phyloP scores from a whole-genome alignment of 495 filamentous ascomycete species.

The Podospora tetraspora region DNA sequence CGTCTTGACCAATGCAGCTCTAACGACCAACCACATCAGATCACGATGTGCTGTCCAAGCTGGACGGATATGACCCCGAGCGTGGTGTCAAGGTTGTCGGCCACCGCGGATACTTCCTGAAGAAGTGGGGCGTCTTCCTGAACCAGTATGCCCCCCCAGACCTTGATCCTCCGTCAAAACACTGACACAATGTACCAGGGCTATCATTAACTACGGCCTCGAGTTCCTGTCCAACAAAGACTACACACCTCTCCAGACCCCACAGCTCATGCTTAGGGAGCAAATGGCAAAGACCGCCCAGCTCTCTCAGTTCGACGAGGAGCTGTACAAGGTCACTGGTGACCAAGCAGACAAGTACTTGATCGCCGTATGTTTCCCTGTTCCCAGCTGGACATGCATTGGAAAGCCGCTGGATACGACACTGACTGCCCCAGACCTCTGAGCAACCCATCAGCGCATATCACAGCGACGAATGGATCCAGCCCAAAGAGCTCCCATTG shows the following conservation, averaged over 20 bases:
- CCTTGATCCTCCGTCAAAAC: background rate
- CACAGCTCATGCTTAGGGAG: conserved; percentile 92
- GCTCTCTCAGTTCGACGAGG: conserved; percentile 94
- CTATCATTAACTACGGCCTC: conserved; percentile 87
- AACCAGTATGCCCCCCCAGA: conserved; percentile 23
- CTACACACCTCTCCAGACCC: conserved; percentile 86
- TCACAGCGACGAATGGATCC: conserved; percentile 90
- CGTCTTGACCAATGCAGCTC: conserved; percentile 36
- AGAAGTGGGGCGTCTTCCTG: conserved; percentile 88
- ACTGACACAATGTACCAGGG: conserved; percentile 31
- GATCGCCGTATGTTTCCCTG: conserved; percentile 54
- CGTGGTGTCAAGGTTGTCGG: conserved; percentile 92
- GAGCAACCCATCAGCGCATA: conserved; percentile 92
- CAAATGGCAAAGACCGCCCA: conserved; percentile 99
- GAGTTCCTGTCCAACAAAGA: conserved; percentile 73
- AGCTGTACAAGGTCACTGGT: conserved; percentile 92
- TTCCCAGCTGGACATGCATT: background rate
- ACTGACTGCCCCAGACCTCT: conserved; percentile 52
- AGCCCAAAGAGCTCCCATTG: conserved; percentile 77
- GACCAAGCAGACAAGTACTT: conserved; percentile 88
- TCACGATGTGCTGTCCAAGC: conserved; percentile 82
- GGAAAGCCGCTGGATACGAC: background rate
- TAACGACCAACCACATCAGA: conserved; percentile 45
- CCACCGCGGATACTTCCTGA: conserved; percentile 90
- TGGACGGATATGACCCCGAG: conserved; percentile 92